Base-by-base conservation (phyloP, 2,329 filamentous ascomycete species). In the Cladophialophora exuberans region DNA sequence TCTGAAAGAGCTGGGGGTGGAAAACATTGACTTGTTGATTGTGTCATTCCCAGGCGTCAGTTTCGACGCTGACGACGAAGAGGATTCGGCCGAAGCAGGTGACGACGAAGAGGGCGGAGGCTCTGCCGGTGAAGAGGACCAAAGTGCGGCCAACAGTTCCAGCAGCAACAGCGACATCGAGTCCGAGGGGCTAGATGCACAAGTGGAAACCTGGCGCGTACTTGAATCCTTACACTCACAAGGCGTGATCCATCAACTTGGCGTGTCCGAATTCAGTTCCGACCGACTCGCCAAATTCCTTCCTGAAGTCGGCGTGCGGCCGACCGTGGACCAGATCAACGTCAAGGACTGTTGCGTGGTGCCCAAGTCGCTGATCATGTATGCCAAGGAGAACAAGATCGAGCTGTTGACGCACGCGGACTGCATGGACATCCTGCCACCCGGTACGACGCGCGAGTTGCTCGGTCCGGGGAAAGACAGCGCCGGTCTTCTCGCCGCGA, bases 321-420 rank as follows among this genome's bases (percentile, higher is more conserved):
- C 94, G 0, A 82, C 83, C 17, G 93, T 97, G 35, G 86, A 97
- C 72, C 94, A 99, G 79, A 96, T 99, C 79, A 97, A 97, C 70
- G 83, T 96, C 46, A 86, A 89, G 65, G 90, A 97, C 73, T 97
- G 93, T 77, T 99, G 94, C 74, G 93, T 91, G 42, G 94, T 97
- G 38, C 94, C 94, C 6, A 92, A 91, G 66, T 87, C 90, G 10
- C 80, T 99, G 60, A 85, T 91, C 56, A 75, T 88, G 65, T 86
- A 95, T 65, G 93, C 93, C n/a, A 92, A 90, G 71, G 79, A 86
- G 61, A 80, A 91, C 68, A 80, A 83, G 17, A 91, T 99, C 58
- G 90, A 97, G 71, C 77, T 99, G 54, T 78, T 97, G 52, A 96
- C 95, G 35, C 94, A 99, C 73, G 90, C 90, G 63, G 94, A 99